Evolutionary conservation across 192 early-diverging fungal species (phyloP).

Genomic region (Coemansia sp.): DNA sequence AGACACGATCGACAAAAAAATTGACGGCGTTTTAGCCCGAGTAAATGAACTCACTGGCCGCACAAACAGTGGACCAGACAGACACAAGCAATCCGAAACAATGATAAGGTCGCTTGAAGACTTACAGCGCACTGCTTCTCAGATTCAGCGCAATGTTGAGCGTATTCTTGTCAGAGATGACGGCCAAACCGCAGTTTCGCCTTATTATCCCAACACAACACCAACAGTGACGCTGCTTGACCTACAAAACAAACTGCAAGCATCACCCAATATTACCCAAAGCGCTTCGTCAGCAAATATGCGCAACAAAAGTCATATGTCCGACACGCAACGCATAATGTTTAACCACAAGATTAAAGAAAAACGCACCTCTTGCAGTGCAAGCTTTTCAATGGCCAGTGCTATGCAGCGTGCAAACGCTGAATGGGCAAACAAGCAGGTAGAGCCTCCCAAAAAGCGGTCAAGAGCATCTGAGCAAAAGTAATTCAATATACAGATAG

Average conservation of each 20-base stretch:
- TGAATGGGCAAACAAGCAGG: background rate
- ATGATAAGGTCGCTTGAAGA: background rate
- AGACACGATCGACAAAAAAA: conserved; percentile 3
- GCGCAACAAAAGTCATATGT: background rate
- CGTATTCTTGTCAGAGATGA: background rate
- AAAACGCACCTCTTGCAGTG: conserved; percentile 28
- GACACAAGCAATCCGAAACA: background rate
- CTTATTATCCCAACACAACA: background rate
- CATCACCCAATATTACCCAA: background rate
- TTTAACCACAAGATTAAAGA: conserved; percentile 11
- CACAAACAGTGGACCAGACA: background rate
- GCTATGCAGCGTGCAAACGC: conserved; percentile 31
- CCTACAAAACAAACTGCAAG: background rate
- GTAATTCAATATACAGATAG: background rate
- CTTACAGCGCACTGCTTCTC: background rate
- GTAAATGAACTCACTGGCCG: background rate
- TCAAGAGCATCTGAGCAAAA: background rate
- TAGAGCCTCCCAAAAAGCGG: background rate
- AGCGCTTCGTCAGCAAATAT: background rate
- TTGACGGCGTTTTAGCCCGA: background rate
- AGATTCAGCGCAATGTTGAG: conserved; percentile 3
- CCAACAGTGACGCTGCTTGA: background rate
- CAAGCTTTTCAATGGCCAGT: conserved; percentile 16
- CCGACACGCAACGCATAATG: background rate
- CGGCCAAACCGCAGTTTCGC: background rate